A percentile compares a stretch with the other conserved stretches of the same genome.
Evolutionary conservation across 345 rosid genomes (phyloP).

Genomic region (Zanthoxylum bungeanum): DNA sequence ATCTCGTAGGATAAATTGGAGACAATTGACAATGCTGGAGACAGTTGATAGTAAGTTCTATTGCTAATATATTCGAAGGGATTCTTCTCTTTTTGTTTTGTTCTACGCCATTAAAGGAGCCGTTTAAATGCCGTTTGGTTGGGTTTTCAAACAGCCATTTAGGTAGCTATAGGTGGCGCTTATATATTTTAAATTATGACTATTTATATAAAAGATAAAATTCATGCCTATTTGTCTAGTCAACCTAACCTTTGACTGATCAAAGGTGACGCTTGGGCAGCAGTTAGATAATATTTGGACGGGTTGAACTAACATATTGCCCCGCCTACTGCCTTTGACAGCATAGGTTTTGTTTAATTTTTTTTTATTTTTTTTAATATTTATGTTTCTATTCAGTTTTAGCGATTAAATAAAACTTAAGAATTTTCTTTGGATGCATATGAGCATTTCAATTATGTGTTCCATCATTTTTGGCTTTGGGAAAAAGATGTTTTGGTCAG

Average conservation of each 20-base stretch:
- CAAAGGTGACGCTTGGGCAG: too few species aligned
- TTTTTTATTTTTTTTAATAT: neutral
- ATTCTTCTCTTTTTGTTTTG: too few species aligned
- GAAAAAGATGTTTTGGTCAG: neutral
- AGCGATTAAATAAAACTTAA: neutral
- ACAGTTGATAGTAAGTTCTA: conserved; percentile 68
- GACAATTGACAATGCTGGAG: conserved; percentile 71
- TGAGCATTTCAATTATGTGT: neutral
- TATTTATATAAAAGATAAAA: too few species aligned
- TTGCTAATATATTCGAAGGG: neutral
- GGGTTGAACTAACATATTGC: conserved; percentile 20
- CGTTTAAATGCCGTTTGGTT: too few species aligned
- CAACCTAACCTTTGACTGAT: too few species aligned
- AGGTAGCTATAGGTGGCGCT: too few species aligned
- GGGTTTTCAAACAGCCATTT: too few species aligned
- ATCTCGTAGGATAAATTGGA: conserved; percentile 91
- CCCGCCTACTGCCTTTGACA: neutral
- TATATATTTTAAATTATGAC: too few species aligned
- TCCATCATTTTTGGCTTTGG: neutral
- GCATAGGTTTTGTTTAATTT: neutral
- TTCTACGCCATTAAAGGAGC: too few species aligned
- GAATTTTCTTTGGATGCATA: neutral
- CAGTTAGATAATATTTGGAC: too few species aligned
- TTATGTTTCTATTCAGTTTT: neutral
- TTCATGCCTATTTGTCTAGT: too few species aligned